A percentile compares a stretch with the other conserved stretches of the same genome.
These are phyloP conservation scores for Penicillium brevicompactum DNA, from an alignment of 2,329 filamentous ascomycete genomes.

Conservation along the genomic window DNA sequence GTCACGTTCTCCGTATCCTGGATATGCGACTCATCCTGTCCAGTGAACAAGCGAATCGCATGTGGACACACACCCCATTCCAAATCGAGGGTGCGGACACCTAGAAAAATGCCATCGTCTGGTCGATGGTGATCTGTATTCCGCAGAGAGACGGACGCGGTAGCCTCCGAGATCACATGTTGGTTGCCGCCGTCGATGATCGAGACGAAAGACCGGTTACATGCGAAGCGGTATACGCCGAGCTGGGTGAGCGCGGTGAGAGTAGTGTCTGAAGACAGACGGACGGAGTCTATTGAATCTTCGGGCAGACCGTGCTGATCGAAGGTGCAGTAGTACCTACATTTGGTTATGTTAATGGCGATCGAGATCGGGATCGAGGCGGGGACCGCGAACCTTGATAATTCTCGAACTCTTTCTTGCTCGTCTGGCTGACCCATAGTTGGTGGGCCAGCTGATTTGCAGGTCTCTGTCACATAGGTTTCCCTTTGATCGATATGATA, in stretches of 20 bases:
- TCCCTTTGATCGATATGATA: background rate
- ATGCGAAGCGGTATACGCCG: conserved; percentile 47
- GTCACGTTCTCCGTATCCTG: conserved; percentile 27
- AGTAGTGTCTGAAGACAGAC: conserved; percentile 29
- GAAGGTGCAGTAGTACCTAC: conserved; percentile 22
- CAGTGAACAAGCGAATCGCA: conserved; percentile 27
- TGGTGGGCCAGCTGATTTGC: conserved; percentile 4
- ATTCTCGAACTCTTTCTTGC: conserved; percentile 20
- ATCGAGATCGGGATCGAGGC: background rate
- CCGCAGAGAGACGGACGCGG: conserved; percentile 44
- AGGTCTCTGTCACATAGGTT: conserved; percentile 1
- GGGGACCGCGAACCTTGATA: conserved; percentile 17
- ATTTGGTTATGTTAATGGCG: conserved; percentile 5
- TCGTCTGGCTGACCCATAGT: conserved; percentile 14
- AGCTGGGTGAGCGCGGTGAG: conserved; percentile 57
- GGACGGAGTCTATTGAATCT: background rate
- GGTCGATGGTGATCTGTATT: conserved; percentile 27
- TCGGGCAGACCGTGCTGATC: background rate
- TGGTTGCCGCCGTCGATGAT: conserved; percentile 54
- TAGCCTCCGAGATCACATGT: conserved; percentile 56
- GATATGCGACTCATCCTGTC: conserved; percentile 16
- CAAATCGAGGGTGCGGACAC: conserved; percentile 27
- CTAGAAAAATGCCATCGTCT: conserved; percentile 37
- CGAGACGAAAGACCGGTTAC: conserved; percentile 52
- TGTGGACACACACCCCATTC: conserved; percentile 25